Conservation (phyloP, 2,329 filamentous ascomycete genomes). For the Dactylellina cionopaga region DNA sequence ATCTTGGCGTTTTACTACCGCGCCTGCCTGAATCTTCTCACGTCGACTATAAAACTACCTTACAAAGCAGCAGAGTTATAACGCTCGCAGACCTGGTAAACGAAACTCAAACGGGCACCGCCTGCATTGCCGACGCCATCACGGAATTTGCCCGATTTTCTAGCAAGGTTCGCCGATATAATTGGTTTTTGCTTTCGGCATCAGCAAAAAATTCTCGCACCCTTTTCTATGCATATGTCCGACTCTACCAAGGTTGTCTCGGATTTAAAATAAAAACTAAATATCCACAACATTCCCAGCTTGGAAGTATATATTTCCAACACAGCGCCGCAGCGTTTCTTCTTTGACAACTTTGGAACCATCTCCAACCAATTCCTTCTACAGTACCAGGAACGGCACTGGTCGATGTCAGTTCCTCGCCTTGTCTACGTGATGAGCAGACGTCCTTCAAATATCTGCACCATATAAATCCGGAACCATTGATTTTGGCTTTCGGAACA, state of each 20-base stretch:
- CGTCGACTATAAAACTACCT: not conserved
- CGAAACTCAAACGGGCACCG: not conserved
- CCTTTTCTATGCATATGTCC: slow-evolving; percentile 38
- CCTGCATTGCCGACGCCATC: not conserved
- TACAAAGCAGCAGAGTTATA: not conserved
- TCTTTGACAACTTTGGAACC: not conserved
- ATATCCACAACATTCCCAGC: not conserved
- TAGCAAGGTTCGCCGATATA: not conserved
- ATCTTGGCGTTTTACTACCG: slow-evolving; percentile 33
- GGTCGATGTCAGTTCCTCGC: slow-evolving; percentile 46
- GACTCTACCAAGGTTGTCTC: slow-evolving; percentile 22
- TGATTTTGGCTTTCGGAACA: slow-evolving; percentile 48
- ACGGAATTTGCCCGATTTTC: slow-evolving; percentile 13
- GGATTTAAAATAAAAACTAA: slow-evolving; percentile 24
- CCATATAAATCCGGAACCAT: slow-evolving; percentile 49
- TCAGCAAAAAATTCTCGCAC: slow-evolving; percentile 41
- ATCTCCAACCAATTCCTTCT: slow-evolving; percentile 3
- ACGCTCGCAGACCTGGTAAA: not conserved
- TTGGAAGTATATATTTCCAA: slow-evolving; percentile 6
- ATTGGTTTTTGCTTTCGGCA: slow-evolving; percentile 2
- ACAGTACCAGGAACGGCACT: slow-evolving; percentile 5
- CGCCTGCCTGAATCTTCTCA: not conserved
- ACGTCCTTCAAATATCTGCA: slow-evolving; percentile 29
- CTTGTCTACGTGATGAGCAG: slow-evolving; percentile 47
- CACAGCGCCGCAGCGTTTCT: slow-evolving; percentile 9